Percentiles rank a stretch among this genome's conserved stretches.
phyloP scores from a whole-genome alignment of 2,329 filamentous ascomycete genomes.

The Phaeosphaeria sp. region DNA sequence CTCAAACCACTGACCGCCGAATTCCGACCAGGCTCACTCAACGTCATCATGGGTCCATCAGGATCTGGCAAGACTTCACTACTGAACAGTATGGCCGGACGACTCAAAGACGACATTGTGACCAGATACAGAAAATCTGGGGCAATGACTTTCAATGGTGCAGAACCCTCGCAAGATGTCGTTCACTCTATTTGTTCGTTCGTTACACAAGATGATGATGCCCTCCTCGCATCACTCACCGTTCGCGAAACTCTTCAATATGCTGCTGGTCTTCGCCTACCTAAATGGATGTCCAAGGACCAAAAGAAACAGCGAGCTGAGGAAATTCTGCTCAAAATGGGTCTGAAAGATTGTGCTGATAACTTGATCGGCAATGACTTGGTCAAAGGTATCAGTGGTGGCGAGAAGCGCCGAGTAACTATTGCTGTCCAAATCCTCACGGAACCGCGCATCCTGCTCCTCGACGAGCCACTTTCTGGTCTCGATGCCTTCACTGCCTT shows the following conservation, averaged over 20 bases:
- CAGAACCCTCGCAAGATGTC: constrained; percentile 70
- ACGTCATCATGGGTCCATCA: constrained; percentile 81
- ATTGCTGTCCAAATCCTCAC: constrained; percentile 81
- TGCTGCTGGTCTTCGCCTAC: constrained; percentile 73
- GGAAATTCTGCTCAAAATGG: constrained; percentile 75
- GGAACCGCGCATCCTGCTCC: constrained; percentile 72
- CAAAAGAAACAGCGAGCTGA: constrained; percentile 74
- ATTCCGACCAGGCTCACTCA: constrained; percentile 72
- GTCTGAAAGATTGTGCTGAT: constrained; percentile 78
- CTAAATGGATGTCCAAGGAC: constrained; percentile 70
- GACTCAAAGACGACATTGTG: constrained; percentile 66
- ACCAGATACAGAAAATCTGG: constrained; percentile 69
- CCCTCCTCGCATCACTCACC: constrained; percentile 74
- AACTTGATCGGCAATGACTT: constrained; percentile 75
- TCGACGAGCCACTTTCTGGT: constrained; percentile 79
- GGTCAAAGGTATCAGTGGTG: constrained; percentile 79
- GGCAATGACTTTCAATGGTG: constrained; percentile 72
- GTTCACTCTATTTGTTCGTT: constrained; percentile 76
- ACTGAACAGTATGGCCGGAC: constrained; percentile 73
- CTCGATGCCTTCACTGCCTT: constrained; percentile 79
- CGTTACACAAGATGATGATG: constrained; percentile 80
- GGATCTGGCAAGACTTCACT: constrained; percentile 79
- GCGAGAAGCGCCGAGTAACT: constrained; percentile 78
- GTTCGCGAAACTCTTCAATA: constrained; percentile 74
- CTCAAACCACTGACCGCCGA: constrained; percentile 70